Conservation (phyloP, 148 eudicot species). For the Rhododendron ovatum region DNA sequence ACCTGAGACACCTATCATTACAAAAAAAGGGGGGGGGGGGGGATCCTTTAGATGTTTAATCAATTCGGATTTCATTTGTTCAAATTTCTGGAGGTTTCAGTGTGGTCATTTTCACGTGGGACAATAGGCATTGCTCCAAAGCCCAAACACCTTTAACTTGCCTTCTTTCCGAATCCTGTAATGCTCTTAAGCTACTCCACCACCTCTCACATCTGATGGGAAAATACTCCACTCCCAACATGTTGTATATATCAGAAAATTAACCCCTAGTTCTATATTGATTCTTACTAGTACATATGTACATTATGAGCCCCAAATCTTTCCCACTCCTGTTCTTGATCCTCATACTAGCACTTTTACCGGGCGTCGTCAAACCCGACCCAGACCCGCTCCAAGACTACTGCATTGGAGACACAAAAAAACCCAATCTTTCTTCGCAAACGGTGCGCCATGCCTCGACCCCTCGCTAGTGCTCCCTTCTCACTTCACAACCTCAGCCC, state of each 20-base stretch:
- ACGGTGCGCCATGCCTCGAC: slow-evolving; percentile 60
- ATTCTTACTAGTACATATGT: not conserved
- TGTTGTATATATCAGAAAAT: slow-evolving; percentile 6
- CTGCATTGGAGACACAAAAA: slow-evolving; percentile 53
- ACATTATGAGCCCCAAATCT: slow-evolving; percentile 24
- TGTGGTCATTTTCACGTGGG: no score
- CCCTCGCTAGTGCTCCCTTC: slow-evolving; percentile 39
- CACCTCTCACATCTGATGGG: not conserved
- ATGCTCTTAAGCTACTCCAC: slow-evolving; percentile 42
- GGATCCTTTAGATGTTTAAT: no score
- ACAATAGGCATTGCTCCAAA: no score
- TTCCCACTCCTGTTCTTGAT: slow-evolving; percentile 16
- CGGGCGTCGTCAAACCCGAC: slow-evolving; percentile 31
- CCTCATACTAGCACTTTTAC: slow-evolving; percentile 14
- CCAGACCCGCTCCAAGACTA: slow-evolving; percentile 84
- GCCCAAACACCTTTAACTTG: not conserved
- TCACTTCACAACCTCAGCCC: slow-evolving; percentile 68
- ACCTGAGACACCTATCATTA: no score
- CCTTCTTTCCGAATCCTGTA: slow-evolving; percentile 9
- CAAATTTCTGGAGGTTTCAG: no score
- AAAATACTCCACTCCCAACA: not conserved
- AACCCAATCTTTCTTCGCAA: slow-evolving; percentile 21
- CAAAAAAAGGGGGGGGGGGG: no score
- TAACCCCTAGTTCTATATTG: not conserved
- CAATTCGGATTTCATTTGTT: no score